Evolutionary conservation across 1,284 basidiomycete species (phyloP), one percentile per base, ranked within the genome.

Genomic region (Tilletia caries): DNA sequence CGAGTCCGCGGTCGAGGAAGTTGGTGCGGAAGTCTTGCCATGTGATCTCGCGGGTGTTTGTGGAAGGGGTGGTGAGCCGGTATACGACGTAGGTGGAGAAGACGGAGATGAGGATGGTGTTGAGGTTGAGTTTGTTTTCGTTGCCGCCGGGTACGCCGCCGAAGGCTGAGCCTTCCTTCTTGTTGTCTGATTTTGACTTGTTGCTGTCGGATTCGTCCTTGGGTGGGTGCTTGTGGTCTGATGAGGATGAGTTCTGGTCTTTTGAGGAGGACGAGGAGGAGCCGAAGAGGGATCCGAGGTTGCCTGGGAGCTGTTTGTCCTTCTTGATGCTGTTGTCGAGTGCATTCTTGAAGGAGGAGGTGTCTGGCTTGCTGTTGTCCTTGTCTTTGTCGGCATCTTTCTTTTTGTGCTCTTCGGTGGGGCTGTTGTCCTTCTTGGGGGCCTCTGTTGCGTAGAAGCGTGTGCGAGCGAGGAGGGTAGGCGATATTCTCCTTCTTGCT

Each of bases 1-100:
- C 96, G 67, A 98, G 89, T 50, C 94, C 95, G 84, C 95, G 95
- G 84, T 96, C 92, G 66, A 98, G 89, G 85, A 97, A 92, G 25
- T 91, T 91, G 66, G 92, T 95, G 71, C 94, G 90, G 87, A 98
- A 98, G 84, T 97, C 95, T 85, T 97, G 95, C 94, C 95, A 98
- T 74, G 95, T 97, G 76, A 98, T 96, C 85, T 98, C 95, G 73
- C 91, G 89, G 4, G 91, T 89, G 23, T 74, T 73, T 5, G 76
- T 68, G 60, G 86, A 86, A 0, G 88, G 85, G 0, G 87, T 85
- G 23, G 86, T 87, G 44, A 89, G 86, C 68, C 87, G 88, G 48
- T 89, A 89, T 75, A 91, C 86, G 12, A 89, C 86, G 78, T 91
- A 91, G 73, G 92, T 88, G 46, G 89, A 87, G 66, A 89, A 87